Evolutionary conservation across 2,329 filamentous ascomycete species (phyloP).

Genomic region (Fusarium domesticum): DNA sequence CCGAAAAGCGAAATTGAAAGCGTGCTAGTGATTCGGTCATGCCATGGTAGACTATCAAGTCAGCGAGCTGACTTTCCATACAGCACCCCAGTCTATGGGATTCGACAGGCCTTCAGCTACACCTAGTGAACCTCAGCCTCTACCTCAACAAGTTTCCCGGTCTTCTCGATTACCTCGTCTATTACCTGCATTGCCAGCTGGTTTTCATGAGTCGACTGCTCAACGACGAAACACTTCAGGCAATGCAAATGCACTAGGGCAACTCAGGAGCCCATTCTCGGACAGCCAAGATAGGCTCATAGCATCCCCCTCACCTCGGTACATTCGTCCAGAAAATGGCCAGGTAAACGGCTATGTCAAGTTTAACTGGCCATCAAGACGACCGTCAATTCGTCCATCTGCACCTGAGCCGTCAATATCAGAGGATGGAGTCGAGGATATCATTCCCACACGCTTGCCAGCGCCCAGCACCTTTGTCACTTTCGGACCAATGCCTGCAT

Average conservation of each 20-base stretch:
- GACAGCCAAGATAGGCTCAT: slow-evolving; percentile 32
- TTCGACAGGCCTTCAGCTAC: slow-evolving; percentile 17
- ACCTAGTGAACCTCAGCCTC: slow-evolving; percentile 9
- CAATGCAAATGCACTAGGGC: slow-evolving; percentile 3
- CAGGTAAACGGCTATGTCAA: slow-evolving; percentile 40
- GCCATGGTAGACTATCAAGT: slow-evolving; percentile 28
- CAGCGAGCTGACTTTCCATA: slow-evolving; percentile 30
- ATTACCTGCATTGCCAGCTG: slow-evolving; percentile 10
- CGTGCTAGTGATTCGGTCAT: slow-evolving; percentile 17
- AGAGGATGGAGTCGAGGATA: slow-evolving; percentile 16
- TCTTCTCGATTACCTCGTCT: slow-evolving; percentile 15
- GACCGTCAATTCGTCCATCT: slow-evolving; percentile 14
- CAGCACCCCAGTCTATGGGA: slow-evolving; percentile 24
- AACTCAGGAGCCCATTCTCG: slow-evolving; percentile 33
- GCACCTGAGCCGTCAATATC: slow-evolving; percentile 5
- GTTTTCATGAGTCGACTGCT: slow-evolving; percentile 4
- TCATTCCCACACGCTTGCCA: slow-evolving; percentile 7
- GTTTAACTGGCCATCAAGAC: slow-evolving; percentile 35
- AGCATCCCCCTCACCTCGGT: slow-evolving; percentile 21
- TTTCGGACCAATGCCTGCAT: slow-evolving; percentile 7
- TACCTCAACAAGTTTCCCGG: slow-evolving; percentile 12
- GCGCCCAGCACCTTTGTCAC: slow-evolving; percentile 6
- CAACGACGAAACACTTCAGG: slow-evolving; percentile 2
- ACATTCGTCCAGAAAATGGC: slow-evolving; percentile 32
- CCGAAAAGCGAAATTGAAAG: slow-evolving; percentile 11